These are phyloP conservation scores for Carallia brachiata DNA, from an alignment of 345 rosid species.

Conservation along the genomic window DNA sequence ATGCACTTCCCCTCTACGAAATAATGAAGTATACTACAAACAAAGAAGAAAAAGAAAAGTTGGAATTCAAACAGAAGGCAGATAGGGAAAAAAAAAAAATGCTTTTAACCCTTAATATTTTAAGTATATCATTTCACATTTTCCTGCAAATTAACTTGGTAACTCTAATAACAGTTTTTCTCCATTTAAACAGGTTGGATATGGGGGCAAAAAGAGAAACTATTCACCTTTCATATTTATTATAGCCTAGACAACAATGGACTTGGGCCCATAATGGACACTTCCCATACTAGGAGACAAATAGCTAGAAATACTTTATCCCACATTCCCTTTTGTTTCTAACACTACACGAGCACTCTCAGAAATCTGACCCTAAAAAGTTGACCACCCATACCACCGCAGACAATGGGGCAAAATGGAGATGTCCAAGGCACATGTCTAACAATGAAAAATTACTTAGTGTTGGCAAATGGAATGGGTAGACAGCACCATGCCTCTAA, in stretches of 20 bases:
- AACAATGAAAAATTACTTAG: no score
- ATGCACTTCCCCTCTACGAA: slow-evolving; percentile 73
- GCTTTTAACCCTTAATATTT: neutral
- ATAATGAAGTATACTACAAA: slow-evolving; percentile 61
- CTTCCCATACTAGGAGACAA: no score
- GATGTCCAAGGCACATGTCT: no score
- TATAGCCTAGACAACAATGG: slow-evolving; percentile 1
- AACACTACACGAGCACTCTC: no score
- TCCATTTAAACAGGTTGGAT: neutral
- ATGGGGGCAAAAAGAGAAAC: slow-evolving; percentile 1
- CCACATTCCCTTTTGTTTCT: no score
- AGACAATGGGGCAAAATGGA: no score
- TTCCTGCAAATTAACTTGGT: slow-evolving; percentile 10
- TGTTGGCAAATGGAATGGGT: neutral
- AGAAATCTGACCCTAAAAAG: no score
- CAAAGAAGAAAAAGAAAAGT: slow-evolving; percentile 12
- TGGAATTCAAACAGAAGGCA: slow-evolving; percentile 16
- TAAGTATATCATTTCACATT: neutral
- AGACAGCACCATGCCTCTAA: neutral
- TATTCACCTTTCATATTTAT: neutral
- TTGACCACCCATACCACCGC: no score
- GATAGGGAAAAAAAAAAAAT: neutral
- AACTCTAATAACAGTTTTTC: slow-evolving; percentile 5
- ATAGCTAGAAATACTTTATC: no score
- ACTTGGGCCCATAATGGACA: neutral